Percentiles rank a stretch among this genome's conserved stretches.
These are phyloP conservation scores for Pichia sp. DNA, from an alignment of 1,139 yeast genomes.

Conservation along the genomic window DNA sequence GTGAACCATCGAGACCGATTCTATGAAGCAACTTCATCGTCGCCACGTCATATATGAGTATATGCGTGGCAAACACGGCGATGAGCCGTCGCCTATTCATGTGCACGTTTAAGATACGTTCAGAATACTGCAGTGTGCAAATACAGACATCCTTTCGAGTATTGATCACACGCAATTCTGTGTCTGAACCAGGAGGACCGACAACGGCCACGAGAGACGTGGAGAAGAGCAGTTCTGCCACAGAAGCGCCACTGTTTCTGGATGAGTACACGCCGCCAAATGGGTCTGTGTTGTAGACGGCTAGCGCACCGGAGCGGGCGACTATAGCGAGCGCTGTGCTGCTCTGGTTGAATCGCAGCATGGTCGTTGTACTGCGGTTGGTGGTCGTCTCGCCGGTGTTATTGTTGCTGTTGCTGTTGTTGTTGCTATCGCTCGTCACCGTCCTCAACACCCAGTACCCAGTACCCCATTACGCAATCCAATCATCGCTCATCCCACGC, in stretches of 20 bases:
- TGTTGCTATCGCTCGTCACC: too few relatives aligned
- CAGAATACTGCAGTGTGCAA: constrained; percentile 86
- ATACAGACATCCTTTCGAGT: constrained; percentile 52
- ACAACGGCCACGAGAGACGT: constrained; percentile 85
- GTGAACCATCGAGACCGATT: constrained; percentile 49
- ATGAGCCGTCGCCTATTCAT: constrained; percentile 69
- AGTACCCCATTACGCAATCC: too few relatives aligned
- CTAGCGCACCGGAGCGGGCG: constrained; percentile 72
- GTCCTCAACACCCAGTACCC: too few relatives aligned
- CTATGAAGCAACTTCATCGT: constrained; percentile 86
- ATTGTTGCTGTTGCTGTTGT: too few relatives aligned
- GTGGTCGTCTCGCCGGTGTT: background rate
- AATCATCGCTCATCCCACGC: too few relatives aligned
- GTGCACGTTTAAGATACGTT: constrained; percentile 70
- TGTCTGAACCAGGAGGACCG: constrained; percentile 52
- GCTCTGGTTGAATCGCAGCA: constrained; percentile 55
- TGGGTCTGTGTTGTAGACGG: constrained; percentile 83
- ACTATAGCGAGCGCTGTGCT: constrained; percentile 71
- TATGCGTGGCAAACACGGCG: constrained; percentile 76
- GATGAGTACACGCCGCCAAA: constrained; percentile 63
- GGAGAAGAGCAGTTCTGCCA: constrained; percentile 86
- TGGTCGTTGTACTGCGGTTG: background rate
- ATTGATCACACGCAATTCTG: constrained; percentile 31
- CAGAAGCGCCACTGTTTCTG: constrained; percentile 51
- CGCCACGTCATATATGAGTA: constrained; percentile 81